Conservation (phyloP, 2,329 filamentous ascomycete genomes). For the Coniochaeta pulveracea region DNA sequence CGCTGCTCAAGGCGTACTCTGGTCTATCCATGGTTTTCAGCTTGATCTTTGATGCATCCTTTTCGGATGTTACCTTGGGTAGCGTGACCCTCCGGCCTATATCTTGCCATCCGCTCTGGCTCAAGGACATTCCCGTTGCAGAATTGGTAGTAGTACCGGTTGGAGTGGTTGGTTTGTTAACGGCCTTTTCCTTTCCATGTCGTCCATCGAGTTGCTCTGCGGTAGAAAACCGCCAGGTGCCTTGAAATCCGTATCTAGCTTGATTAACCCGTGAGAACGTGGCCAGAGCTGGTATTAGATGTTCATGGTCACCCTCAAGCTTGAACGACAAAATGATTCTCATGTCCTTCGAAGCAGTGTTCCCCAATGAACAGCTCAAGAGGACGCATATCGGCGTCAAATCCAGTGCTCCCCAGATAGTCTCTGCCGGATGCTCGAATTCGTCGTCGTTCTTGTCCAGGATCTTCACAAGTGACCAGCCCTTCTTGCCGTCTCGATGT, state of each 20-base stretch:
- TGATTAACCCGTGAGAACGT: neutral
- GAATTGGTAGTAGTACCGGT: too few species aligned
- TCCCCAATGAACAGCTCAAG: neutral
- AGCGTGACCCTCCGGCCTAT: too few species aligned
- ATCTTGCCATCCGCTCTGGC: too few species aligned
- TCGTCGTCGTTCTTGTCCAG: constrained; percentile 1
- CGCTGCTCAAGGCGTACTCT: too few species aligned
- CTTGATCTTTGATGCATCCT: too few species aligned
- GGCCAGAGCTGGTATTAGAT: neutral
- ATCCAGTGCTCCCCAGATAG: constrained; percentile 1
- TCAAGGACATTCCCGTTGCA: too few species aligned
- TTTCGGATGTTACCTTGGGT: too few species aligned
- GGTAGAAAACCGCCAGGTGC: neutral
- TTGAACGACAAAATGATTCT: neutral
- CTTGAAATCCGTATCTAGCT: neutral
- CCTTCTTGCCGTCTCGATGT: neutral
- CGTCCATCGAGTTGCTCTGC: too few species aligned
- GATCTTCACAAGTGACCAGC: neutral
- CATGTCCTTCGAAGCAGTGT: neutral
- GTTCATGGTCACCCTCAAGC: too few species aligned
- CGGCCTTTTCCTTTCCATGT: too few species aligned
- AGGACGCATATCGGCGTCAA: constrained; percentile 1
- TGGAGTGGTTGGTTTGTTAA: too few species aligned
- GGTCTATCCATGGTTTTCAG: too few species aligned
- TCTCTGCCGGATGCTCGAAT: neutral